These are phyloP conservation scores for Craspedostauros australis DNA, from an alignment of 108 stramenopile species.

Conservation along the genomic window DNA sequence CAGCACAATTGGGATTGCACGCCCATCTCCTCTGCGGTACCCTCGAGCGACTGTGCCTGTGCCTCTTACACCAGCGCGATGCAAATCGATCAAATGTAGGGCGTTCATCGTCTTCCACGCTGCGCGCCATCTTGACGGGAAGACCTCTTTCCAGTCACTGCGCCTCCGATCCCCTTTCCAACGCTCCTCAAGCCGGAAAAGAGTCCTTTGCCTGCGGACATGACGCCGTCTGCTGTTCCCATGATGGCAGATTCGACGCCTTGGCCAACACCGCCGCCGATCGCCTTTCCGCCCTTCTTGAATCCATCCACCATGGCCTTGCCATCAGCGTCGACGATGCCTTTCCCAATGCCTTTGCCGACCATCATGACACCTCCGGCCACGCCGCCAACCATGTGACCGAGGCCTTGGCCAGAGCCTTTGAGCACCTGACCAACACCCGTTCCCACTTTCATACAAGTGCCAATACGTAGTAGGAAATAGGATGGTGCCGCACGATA, in stretches of 20 bases:
- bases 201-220: conserved; percentile 67
- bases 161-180: conserved; percentile 68
- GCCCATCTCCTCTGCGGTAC: no score
- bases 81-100: no score
- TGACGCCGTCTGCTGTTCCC: conserved; percentile 74
- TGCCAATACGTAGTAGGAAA: no score
- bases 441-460: conserved; percentile 41
- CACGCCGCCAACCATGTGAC: conserved; percentile 77
- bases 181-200: conserved; percentile 70
- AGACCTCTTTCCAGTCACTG: conserved; percentile 34
- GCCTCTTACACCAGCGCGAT: no score
- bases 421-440: conserved; percentile 71
- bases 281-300: conserved; percentile 52
- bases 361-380: conserved; percentile 63
- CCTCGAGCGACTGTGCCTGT: no score
- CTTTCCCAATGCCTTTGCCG: conserved; percentile 77
- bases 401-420: conserved; percentile 81
- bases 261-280: conserved; percentile 68
- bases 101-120: no score
- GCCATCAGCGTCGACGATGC: conserved; percentile 69
- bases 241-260: conserved; percentile 70
- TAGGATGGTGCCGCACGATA: no score
- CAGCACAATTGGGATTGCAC: no score
- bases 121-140: no score
- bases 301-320: conserved; percentile 58